Percentiles rank a stretch among this genome's conserved stretches.
Conservation (phyloP, 192 early-diverging fungal genomes). For the Linnemannia exigua region DNA sequence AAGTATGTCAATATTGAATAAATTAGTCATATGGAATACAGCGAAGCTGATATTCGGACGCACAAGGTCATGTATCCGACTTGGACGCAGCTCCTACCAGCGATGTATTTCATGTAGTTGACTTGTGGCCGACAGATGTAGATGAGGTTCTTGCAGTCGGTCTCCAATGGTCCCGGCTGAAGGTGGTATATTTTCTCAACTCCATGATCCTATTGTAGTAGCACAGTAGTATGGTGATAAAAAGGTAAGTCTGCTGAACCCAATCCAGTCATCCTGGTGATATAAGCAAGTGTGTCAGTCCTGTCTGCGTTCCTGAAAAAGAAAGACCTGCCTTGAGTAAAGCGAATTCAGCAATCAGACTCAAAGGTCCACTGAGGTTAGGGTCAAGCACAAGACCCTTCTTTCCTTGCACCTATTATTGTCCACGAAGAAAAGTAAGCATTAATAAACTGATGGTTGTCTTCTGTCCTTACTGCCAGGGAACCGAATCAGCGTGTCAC, state of each 20-base stretch:
- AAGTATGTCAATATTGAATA: neutral
- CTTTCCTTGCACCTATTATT: conserved; percentile 85
- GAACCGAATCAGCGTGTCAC: neutral
- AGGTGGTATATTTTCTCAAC: conserved; percentile 96
- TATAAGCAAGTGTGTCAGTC: no score
- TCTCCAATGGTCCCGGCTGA: conserved; percentile 72
- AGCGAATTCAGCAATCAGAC: conserved; percentile 89
- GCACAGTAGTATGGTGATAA: neutral
- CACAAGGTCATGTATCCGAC: neutral
- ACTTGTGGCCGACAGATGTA: conserved; percentile 89
- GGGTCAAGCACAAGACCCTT: conserved; percentile 94
- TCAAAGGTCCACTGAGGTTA: conserved; percentile 85
- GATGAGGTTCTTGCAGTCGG: conserved; percentile 81
- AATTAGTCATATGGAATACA: neutral
- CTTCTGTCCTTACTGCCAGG: neutral
- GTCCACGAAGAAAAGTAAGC: neutral
- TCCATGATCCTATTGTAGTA: conserved; percentile 84
- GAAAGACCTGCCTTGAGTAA: conserved; percentile 77
- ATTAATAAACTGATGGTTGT: neutral
- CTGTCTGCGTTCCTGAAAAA: neutral
- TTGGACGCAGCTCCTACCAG: conserved; percentile 61
- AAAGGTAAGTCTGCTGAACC: no score
- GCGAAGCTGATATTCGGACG: neutral
- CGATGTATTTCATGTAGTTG: conserved; percentile 85
- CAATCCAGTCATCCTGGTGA: no score